Base-by-base conservation (phyloP, 2,329 filamentous ascomycete genomes). In the Epichloe hybrida region DNA sequence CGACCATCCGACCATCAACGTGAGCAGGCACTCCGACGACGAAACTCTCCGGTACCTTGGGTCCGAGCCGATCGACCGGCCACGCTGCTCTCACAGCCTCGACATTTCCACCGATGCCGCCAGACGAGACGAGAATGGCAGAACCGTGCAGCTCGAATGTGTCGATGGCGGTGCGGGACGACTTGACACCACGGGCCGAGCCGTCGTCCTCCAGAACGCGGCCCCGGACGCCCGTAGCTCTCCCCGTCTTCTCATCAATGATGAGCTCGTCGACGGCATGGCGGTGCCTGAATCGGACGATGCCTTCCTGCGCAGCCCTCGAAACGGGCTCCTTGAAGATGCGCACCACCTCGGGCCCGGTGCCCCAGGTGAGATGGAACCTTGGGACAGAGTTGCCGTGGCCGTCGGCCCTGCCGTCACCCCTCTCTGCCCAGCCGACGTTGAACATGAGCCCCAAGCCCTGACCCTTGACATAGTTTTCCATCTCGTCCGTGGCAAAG, bases 1-100 rank as follows among this genome's bases (percentile, higher is more conserved):
- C 72, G 43, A 83, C 73, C 77, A 81, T 81, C 49, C 77, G 73
- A 2, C 79, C 79, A 55, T 83, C 79, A n/a, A 83, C 79, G 55
- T 82, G 77, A 0, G 76, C 76, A 0, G 79, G 79, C 3, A 83
- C 79, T 7, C 79, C 79, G 13, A 80, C 61, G 41, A 82, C 77
- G 54, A 82, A 80, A 54, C 67, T 68, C 53, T 75, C 62, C 0
- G 79, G 79, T 0, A 79, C 69, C 38, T 71, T 72, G 40, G 76
- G 74, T 0, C 79, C 79, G 1, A 83, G 66, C 1, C 77, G 69
- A 42, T 80, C 74, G 1, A 74, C 52, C 0, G 79, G 79, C 79
- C 79, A 83, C 2, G 67, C 69, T 39, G 71, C 69, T 58, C 76
- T 79, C 49, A 83, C 75, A 2, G 75, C 72, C 1, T 81, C 79